Percentiles rank a stretch among this genome's conserved stretches.
Conservation (phyloP, 2,329 filamentous ascomycete genomes). For the Macrophomina tecta region DNA sequence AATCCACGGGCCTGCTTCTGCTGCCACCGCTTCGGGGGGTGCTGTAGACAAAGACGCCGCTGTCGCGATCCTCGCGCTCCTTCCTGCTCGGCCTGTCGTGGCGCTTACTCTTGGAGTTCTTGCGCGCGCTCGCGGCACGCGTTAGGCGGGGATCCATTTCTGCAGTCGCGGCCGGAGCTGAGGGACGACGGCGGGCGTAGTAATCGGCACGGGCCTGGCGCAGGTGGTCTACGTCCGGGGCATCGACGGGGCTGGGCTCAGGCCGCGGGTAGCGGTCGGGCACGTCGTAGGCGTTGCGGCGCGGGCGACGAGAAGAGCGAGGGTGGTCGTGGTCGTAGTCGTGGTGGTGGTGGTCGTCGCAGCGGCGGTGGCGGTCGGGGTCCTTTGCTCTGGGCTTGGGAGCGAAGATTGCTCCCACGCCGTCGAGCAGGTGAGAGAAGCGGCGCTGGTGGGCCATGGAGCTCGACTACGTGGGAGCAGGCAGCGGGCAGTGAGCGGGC, state of each 20-base stretch:
- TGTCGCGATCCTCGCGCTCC: slow-evolving; percentile 23
- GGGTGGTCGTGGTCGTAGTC: not conserved
- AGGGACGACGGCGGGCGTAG: slow-evolving; percentile 36
- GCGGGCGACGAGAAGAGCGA: slow-evolving; percentile 7
- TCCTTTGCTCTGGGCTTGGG: slow-evolving; percentile 7
- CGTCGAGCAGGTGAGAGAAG: slow-evolving; percentile 8
- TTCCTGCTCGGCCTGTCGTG: slow-evolving; percentile 30
- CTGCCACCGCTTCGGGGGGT: slow-evolving; percentile 18
- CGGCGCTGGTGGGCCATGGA: slow-evolving; percentile 13
- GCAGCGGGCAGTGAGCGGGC: slow-evolving; percentile 25
- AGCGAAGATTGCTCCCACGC: slow-evolving; percentile 25
- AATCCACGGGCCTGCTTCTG: not conserved
- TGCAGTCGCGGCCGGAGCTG: not conserved
- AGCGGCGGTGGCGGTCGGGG: slow-evolving; percentile 2
- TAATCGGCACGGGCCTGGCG: slow-evolving; percentile 47
- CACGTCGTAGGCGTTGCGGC: slow-evolving; percentile 14
- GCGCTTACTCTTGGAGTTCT: slow-evolving; percentile 33
- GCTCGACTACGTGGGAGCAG: slow-evolving; percentile 9
- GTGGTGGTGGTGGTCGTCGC: not conserved
- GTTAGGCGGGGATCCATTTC: slow-evolving; percentile 36
- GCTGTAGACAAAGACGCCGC: slow-evolving; percentile 27
- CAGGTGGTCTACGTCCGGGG: slow-evolving; percentile 48
- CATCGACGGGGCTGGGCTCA: slow-evolving; percentile 1
- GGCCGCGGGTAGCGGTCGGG: not conserved
- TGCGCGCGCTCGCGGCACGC: slow-evolving; percentile 29